Base-by-base conservation (phyloP, 306 rosid species). In the Castanea mollissima region DNA sequence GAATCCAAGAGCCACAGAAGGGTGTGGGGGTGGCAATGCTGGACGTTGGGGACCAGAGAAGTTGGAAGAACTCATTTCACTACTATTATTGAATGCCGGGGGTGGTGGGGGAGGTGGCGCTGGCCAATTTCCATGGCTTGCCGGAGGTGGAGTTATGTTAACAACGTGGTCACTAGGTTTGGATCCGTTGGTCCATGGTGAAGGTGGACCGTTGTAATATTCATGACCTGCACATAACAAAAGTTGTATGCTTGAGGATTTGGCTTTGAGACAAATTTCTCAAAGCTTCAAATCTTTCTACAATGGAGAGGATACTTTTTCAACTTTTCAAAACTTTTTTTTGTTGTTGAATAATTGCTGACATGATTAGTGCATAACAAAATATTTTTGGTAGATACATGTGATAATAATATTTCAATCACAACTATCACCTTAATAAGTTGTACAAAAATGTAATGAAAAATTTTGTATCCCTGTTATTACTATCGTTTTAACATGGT, bases 11-110 rank as follows among this genome's bases (percentile, higher is more conserved):
- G 93, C 93, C 76, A 91, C 85, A 0, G 91, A 15, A 2, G 97
- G 97, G 69, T 83, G 97, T 49, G 94, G 97, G 0, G 97, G 97
- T 11, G 97, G 97, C 81, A 83, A 68, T 2, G 69, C 72, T 0
- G 92, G 89, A 32, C 91, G 94, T 0, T 79, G 86, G 0, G 92
- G 73, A 1, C 93, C 97, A 0, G 99, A 92, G 83, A 54, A 85
- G 84, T 84, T 83, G 3, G 94, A 73, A 74, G 94, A 73, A 74
- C 88, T 90, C 82, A 87, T 2, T 23, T 81, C 87, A 29, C 93
- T 74, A 56, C 91, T 83, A 1, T 27, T 1, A 16, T 52, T 9
- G 12, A 1, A 44, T 0, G 56, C 83, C 0, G 74, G 82, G 0
- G 86, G 88, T 6, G 58, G 84, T 0, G 81, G 83, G 1, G 73